A percentile compares a stretch with the other conserved stretches of the same genome.
Conservation (phyloP, 768 basidiomycete genomes). For the Cystobasidium tubakii region DNA sequence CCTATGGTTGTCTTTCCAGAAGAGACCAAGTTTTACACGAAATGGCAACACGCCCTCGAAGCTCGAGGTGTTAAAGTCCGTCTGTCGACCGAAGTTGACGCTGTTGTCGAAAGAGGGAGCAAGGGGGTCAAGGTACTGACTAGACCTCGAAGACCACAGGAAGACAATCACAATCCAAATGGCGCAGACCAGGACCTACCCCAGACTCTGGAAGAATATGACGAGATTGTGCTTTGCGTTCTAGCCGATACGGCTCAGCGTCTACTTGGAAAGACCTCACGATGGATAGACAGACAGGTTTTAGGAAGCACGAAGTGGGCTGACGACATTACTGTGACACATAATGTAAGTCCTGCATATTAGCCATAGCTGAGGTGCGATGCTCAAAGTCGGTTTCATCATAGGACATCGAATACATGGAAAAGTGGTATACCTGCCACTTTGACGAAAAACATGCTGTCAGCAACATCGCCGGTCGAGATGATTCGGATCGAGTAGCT, state of each 20-base stretch:
- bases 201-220: slow-evolving; percentile 49
- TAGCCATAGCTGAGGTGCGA: too few species aligned
- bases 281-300: slow-evolving; percentile 49
- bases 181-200: slow-evolving; percentile 50
- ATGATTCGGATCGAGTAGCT: slow-evolving; percentile 48
- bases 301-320: slow-evolving; percentile 51
- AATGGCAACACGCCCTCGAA: slow-evolving; percentile 50
- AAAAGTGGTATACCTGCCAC: slow-evolving; percentile 50
- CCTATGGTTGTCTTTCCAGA: slow-evolving; percentile 54
- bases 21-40: slow-evolving; percentile 50
- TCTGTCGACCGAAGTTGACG: slow-evolving; percentile 50
- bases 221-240: slow-evolving; percentile 51
- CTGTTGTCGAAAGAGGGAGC: slow-evolving; percentile 46
- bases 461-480: slow-evolving; percentile 48
- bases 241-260: slow-evolving; percentile 51
- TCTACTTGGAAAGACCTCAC: slow-evolving; percentile 49
- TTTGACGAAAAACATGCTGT: slow-evolving; percentile 48
- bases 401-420: slow-evolving; percentile 50
- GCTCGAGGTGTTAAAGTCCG: slow-evolving; percentile 50
- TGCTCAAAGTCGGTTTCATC: too few species aligned
- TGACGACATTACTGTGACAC: slow-evolving; percentile 52
- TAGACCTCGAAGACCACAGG: slow-evolving; percentile 46
- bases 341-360: slow-evolving; percentile 39
- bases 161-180: slow-evolving; percentile 50
- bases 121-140: slow-evolving; percentile 48